phyloP scores from a whole-genome alignment of 1,139 yeast species.

The Sugiyamaella pinicola region DNA sequence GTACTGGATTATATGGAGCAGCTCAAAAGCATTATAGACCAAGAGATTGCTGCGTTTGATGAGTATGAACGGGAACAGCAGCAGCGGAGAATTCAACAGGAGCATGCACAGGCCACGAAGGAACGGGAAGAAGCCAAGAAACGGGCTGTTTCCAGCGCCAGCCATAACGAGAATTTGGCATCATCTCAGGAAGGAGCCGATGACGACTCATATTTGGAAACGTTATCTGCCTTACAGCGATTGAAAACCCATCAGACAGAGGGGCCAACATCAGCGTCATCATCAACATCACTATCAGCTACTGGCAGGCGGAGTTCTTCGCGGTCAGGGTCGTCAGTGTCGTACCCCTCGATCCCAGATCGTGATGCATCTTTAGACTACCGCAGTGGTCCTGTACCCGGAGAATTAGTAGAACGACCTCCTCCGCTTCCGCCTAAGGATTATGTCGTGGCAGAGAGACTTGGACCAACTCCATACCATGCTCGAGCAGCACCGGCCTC shows the following conservation, averaged over 20 bases:
- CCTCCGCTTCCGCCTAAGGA: constrained; percentile 31
- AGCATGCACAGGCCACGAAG: constrained; percentile 17
- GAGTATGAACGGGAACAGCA: constrained; percentile 14
- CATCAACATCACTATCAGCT: neutral
- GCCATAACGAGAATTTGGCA: too few relatives aligned
- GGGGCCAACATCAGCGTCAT: neutral
- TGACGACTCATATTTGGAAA: constrained; percentile 26
- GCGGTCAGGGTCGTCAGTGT: neutral
- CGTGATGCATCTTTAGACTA: constrained; percentile 13
- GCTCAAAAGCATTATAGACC: constrained; percentile 41
- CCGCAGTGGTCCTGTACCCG: neutral
- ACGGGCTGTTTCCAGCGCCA: neutral
- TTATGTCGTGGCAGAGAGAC: constrained; percentile 17
- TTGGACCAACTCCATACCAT: constrained; percentile 6
- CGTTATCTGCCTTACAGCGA: constrained; percentile 28
- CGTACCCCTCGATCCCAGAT: constrained; percentile 24
- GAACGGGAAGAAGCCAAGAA: constrained; percentile 26
- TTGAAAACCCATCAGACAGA: constrained; percentile 20
- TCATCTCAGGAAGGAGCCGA: constrained; percentile 1
- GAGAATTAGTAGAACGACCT: constrained; percentile 14
- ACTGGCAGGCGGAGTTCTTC: neutral
- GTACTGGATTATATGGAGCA: constrained; percentile 47
- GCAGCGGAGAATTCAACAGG: constrained; percentile 18
- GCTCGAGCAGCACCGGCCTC: neutral
- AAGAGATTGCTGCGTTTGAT: constrained; percentile 38